Percentiles rank a stretch among this genome's conserved stretches.
Evolutionary conservation across 2,329 filamentous ascomycete genomes (phyloP).

Genomic region (Ceratocystis alfenasii): DNA sequence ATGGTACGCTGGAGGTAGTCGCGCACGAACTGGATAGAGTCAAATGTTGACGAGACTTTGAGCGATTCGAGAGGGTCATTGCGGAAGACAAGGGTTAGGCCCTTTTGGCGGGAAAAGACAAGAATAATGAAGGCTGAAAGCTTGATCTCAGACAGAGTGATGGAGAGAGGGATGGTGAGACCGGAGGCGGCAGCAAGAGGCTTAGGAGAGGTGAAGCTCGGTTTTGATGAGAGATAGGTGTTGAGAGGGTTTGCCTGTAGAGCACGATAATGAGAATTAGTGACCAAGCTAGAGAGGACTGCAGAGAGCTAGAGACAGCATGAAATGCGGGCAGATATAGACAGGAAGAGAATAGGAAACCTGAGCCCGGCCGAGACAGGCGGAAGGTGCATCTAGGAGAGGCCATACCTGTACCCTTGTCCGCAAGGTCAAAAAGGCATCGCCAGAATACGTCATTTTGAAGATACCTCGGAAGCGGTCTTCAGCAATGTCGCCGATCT

Average conservation of each 20-base stretch:
- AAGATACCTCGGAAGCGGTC: slow-evolving; percentile 96
- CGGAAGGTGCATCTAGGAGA: neutral
- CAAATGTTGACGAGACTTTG: slow-evolving; percentile 97
- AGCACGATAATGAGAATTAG: slow-evolving; percentile 23
- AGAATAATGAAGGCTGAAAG: slow-evolving; percentile 94
- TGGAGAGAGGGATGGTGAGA: slow-evolving; percentile 92
- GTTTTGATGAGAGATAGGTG: slow-evolving; percentile 85
- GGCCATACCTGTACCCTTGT: slow-evolving; percentile 72
- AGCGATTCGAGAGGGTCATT: slow-evolving; percentile 97
- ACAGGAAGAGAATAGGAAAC: neutral
- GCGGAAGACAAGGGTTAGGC: slow-evolving; percentile 88
- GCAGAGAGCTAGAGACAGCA: neutral
- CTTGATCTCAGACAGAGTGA: slow-evolving; percentile 90
- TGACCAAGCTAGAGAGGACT: neutral
- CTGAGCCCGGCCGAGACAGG: neutral
- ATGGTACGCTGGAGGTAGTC: slow-evolving; percentile 96
- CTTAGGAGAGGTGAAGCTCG: slow-evolving; percentile 81
- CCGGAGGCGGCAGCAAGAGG: slow-evolving; percentile 84
- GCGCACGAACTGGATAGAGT: slow-evolving; percentile 95
- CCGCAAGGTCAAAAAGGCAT: slow-evolving; percentile 88
- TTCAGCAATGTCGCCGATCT: slow-evolving; percentile 94
- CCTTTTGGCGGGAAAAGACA: slow-evolving; percentile 95
- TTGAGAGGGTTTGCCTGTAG: slow-evolving; percentile 81
- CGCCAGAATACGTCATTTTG: slow-evolving; percentile 96
- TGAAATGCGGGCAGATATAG: neutral